These are phyloP conservation scores for Ustilago crameri DNA, from an alignment of 1,284 basidiomycete genomes.

Conservation along the genomic window DNA sequence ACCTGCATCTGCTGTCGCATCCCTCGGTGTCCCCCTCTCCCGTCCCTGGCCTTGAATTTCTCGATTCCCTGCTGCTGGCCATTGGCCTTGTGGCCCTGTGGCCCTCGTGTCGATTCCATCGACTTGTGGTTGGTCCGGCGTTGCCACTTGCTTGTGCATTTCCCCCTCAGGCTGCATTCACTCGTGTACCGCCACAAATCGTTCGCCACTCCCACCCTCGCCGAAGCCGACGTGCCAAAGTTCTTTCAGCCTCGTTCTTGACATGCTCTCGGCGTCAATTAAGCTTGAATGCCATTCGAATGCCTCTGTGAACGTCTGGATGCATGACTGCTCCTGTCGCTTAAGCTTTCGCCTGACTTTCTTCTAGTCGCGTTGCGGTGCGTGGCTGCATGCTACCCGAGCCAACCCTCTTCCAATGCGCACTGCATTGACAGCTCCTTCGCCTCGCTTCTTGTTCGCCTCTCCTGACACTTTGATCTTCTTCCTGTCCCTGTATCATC, in stretches of 20 bases:
- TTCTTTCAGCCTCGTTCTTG: conserved; percentile 4
- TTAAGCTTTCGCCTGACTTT: conserved; percentile 1
- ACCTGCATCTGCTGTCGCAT: neutral
- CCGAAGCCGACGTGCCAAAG: conserved; percentile 26
- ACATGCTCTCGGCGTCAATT: conserved; percentile 15
- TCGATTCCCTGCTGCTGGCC: neutral
- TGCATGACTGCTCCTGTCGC: neutral
- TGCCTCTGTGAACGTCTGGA: conserved; percentile 14
- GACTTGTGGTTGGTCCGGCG: conserved; percentile 22
- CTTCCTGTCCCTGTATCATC: conserved; percentile 16
- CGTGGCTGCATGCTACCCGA: conserved; percentile 18
- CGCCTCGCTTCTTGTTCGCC: conserved; percentile 10
- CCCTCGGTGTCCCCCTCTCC: neutral
- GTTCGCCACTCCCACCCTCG: conserved; percentile 20
- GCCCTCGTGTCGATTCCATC: conserved; percentile 3
- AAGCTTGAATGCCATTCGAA: conserved; percentile 17
- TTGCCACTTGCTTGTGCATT: conserved; percentile 9
- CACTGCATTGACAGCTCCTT: conserved; percentile 29
- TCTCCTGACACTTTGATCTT: conserved; percentile 1
- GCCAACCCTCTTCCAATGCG: conserved; percentile 21
- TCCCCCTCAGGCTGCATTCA: conserved; percentile 10
- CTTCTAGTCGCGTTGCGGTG: conserved; percentile 3
- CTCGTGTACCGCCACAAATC: neutral
- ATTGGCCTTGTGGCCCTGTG: conserved; percentile 1
- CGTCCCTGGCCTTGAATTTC: neutral